Conservation (phyloP, 345 rosid species). For the Linum usitatissimum region DNA sequence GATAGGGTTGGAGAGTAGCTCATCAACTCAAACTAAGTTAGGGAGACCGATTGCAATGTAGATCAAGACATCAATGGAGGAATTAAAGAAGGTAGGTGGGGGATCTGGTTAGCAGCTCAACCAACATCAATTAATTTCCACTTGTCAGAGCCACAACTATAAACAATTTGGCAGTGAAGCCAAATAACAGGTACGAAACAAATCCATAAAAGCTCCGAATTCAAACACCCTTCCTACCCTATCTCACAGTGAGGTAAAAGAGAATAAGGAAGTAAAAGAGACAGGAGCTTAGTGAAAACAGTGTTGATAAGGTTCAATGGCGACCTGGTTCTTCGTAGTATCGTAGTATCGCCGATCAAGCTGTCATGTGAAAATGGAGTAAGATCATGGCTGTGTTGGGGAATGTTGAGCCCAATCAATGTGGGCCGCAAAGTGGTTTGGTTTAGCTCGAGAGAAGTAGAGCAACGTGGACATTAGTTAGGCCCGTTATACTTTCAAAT, state of each 20-base stretch:
- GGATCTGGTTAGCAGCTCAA: constrained; percentile 1
- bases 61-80: background rate
- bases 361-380: constrained; percentile 5
- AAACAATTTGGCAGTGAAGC: no score
- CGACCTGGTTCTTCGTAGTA: constrained; percentile 51
- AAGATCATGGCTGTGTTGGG: constrained; percentile 26
- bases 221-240: no score
- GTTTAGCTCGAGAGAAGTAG: no score
- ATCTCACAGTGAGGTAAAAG: no score
- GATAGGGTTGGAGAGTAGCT: background rate
- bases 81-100: background rate
- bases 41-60: background rate
- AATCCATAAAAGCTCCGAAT: no score
- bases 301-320: constrained; percentile 42
- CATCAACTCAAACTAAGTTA: background rate
- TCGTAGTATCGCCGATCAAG: constrained; percentile 39
- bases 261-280: no score
- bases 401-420: constrained; percentile 10
- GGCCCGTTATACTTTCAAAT: no score
- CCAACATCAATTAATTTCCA: background rate
- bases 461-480: no score
- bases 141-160: background rate
- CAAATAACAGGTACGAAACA: no score
- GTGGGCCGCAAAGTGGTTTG: no score
- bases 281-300: constrained; percentile 43